A percentile compares a stretch with the other conserved stretches of the same genome.
Conservation (phyloP, 352 stramenopile species). For the Phytophthora boehmeriae region DNA sequence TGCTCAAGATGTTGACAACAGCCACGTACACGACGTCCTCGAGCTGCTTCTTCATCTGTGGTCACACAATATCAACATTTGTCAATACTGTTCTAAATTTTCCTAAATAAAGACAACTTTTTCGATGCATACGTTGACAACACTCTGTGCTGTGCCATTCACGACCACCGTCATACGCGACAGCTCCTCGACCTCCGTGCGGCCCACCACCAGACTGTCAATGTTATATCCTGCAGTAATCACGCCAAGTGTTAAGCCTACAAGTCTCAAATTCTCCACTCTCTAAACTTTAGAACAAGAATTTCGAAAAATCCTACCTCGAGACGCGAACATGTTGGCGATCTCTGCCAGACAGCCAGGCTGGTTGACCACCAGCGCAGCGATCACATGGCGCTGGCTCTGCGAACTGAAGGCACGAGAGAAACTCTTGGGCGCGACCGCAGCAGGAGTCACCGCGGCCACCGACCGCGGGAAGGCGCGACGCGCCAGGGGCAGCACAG, state of each 20-base stretch:
- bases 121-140: constrained; percentile 60
- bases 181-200: constrained; percentile 85
- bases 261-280: neutral
- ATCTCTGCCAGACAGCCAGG: constrained; percentile 86
- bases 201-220: constrained; percentile 86
- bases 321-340: constrained; percentile 82
- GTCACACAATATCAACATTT: constrained; percentile 11
- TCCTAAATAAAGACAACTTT: neutral
- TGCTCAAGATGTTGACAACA: constrained; percentile 87
- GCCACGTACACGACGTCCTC: constrained; percentile 89
- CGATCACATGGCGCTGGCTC: constrained; percentile 82
- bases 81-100: neutral
- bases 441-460: constrained; percentile 2
- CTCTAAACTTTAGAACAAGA: neutral
- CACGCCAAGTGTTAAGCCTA: constrained; percentile 9
- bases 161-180: constrained; percentile 88
- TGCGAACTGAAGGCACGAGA: constrained; percentile 48
- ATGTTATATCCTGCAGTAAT: constrained; percentile 80
- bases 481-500: constrained; percentile 35
- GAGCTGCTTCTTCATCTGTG: constrained; percentile 88
- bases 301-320: constrained; percentile 44
- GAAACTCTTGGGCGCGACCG: constrained; percentile 16
- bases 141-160: constrained; percentile 79
- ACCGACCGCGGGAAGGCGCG: constrained; percentile 24
- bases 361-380: constrained; percentile 85